Evolutionary conservation across 2,329 filamentous ascomycete species (phyloP).

Genomic region (Cadophora luteo-olivacea): DNA sequence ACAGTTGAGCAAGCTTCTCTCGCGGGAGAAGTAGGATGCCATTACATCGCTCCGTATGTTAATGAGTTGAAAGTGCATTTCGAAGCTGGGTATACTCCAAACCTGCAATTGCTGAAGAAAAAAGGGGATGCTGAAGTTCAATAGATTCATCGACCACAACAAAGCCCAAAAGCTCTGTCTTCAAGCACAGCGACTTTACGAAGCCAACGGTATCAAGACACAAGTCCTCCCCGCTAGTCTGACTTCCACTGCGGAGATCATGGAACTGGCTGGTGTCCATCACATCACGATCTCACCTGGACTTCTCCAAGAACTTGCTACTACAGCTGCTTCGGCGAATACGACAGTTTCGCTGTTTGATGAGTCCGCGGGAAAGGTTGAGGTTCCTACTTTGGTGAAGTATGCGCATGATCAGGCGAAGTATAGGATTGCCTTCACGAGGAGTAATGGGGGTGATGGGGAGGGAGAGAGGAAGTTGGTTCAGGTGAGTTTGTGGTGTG

Average conservation of each 20-base stretch:
- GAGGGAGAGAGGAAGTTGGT: slow-evolving; percentile 59
- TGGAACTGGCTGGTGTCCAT: slow-evolving; percentile 61
- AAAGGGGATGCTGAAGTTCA: not conserved
- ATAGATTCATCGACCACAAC: slow-evolving; percentile 55
- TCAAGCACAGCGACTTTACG: slow-evolving; percentile 59
- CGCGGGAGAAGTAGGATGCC: slow-evolving; percentile 62
- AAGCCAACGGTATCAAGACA: slow-evolving; percentile 50
- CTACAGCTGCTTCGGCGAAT: slow-evolving; percentile 22
- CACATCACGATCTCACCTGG: slow-evolving; percentile 65
- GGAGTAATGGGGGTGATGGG: slow-evolving; percentile 53
- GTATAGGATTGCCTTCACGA: slow-evolving; percentile 59
- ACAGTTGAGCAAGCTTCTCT: slow-evolving; percentile 64
- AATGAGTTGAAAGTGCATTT: slow-evolving; percentile 71
- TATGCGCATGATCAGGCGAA: slow-evolving; percentile 51
- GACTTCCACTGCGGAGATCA: slow-evolving; percentile 63
- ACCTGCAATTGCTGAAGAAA: too few species aligned
- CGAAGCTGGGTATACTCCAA: slow-evolving; percentile 56
- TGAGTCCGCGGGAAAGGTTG: slow-evolving; percentile 2
- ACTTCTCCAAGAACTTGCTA: slow-evolving; percentile 48
- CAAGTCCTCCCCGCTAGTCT: slow-evolving; percentile 63
- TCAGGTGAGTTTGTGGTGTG: slow-evolving; percentile 44
- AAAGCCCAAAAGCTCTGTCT: slow-evolving; percentile 51
- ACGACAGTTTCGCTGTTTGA: slow-evolving; percentile 34
- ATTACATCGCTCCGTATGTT: slow-evolving; percentile 70
- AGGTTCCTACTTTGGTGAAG: not conserved